Conservation (phyloP, 2,329 filamentous ascomycete species). For the Colletotrichum shisoi region DNA sequence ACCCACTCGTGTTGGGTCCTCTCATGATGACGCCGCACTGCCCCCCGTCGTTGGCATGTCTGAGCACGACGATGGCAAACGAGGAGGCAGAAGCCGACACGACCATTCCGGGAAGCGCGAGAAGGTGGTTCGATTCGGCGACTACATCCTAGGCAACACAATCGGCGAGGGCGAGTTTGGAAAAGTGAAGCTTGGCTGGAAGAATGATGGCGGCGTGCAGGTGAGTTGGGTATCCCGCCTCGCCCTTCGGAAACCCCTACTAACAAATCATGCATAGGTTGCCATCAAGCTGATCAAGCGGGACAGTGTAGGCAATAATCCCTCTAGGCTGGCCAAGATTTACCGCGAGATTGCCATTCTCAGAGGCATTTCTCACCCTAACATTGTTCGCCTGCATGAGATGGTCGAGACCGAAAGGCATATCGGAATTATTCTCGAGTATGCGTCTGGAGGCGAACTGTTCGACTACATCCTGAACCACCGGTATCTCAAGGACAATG, state of each 20-base stretch:
- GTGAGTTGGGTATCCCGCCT: constrained; percentile 53
- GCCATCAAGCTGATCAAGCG: constrained; percentile 97
- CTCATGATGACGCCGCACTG: constrained; percentile 56
- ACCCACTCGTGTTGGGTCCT: constrained; percentile 50
- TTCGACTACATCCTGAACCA: constrained; percentile 99
- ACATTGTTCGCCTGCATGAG: constrained; percentile 95
- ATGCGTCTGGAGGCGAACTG: constrained; percentile 94
- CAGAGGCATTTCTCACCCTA: constrained; percentile 86
- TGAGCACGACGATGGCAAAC: constrained; percentile 57
- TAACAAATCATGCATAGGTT: constrained; percentile 65
- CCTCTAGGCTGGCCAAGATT: constrained; percentile 91
- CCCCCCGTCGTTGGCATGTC: constrained; percentile 56
- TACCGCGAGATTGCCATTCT: constrained; percentile 96
- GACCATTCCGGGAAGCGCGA: constrained; percentile 64
- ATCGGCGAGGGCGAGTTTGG: constrained; percentile 98
- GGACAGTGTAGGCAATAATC: constrained; percentile 87
- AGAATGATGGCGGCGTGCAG: constrained; percentile 38
- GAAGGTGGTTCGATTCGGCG: constrained; percentile 85
- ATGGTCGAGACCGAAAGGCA: constrained; percentile 98
- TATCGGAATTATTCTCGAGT: constrained; percentile 98
- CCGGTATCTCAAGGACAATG: constrained; percentile 92
- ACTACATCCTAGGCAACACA: constrained; percentile 94
- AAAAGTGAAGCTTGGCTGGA: constrained; percentile 80
- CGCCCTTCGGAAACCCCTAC: constrained; percentile 33
- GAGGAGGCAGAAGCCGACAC: constrained; percentile 64